Evolutionary conservation across 2,329 filamentous ascomycete genomes (phyloP), one percentile per base, ranked within the genome.

Genomic region (Neopestalotiopsis clavispora): DNA sequence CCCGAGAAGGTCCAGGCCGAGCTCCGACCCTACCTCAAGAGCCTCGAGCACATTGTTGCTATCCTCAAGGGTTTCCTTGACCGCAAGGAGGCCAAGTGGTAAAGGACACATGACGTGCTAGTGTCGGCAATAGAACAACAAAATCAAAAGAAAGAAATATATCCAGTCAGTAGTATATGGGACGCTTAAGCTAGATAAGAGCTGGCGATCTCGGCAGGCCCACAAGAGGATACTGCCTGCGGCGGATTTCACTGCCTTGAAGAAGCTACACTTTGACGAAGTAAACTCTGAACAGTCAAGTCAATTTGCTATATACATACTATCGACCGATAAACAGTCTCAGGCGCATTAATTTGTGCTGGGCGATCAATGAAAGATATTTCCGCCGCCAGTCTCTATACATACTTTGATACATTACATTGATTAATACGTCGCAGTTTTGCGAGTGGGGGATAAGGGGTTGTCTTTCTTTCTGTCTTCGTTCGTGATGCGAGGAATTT

Each of bases 41-140:
- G 92, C 9, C 84, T 98, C 75, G 91, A 96, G 84, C 90, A 91
- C 81, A 87, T 92, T 74, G 91, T 98, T 63, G 83, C 75, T n/a
- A 95, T 97, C 75, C 83, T 98, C 78, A 89, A 89, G 81, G 84
- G 77, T 2, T 90, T 90, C 80, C 77, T 88, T 68, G 79, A 79
- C 58, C 84, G 78, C 80, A 87, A 86, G 81, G 87, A 89, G 71
- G 85, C 85, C 70, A 88, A 89, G 82, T 89, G 85, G 85, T 88
- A 84, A 67, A 40, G 34, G 1, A 38, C 34, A 10, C 34, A 1
- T 17, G 6, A 40, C 40, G 17, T 32, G 20, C 14, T 17, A 65
- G 40, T 23, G 45, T 40, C 40, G 14, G 17, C 38, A 42, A n/a
- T 4, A 34, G 20, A 17, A 38, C 30, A 34, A 20, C 20, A 17